phyloP scores from a whole-genome alignment of 495 filamentous ascomycete genomes.

The Daldinia childiae region DNA sequence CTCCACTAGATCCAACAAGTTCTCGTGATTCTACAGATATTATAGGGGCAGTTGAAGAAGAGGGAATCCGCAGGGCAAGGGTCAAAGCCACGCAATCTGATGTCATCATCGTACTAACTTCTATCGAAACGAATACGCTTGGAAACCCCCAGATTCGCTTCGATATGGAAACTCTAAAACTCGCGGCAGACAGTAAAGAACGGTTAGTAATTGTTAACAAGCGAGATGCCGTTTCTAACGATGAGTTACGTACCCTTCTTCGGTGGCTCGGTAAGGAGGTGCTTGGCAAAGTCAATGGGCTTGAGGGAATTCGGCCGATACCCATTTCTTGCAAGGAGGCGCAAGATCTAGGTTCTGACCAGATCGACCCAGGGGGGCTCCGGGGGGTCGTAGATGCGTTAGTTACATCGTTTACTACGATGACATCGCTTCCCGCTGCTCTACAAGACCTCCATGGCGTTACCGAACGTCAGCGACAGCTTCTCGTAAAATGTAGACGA shows the following conservation, averaged over 20 bases:
- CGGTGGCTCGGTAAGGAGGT: constrained; percentile 47
- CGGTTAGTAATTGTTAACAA: constrained; percentile 85
- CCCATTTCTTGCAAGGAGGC: constrained; percentile 47
- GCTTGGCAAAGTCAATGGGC: constrained; percentile 44
- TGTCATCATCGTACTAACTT: constrained; percentile 82
- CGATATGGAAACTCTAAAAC: constrained; percentile 57
- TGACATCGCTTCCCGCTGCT: constrained; percentile 70
- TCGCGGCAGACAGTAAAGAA: constrained; percentile 64
- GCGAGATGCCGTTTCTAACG: constrained; percentile 65
- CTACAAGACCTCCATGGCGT: constrained; percentile 88
- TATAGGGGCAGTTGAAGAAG: constrained; percentile 81
- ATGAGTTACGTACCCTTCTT: constrained; percentile 44
- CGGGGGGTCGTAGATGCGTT: constrained; percentile 73
- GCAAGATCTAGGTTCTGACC: constrained; percentile 47
- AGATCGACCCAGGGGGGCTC: constrained; percentile 70
- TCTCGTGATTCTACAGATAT: constrained; percentile 22
- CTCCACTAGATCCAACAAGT: constrained; percentile 24
- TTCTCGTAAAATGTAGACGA: constrained; percentile 74
- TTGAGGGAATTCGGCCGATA: constrained; percentile 36
- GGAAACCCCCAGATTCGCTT: constrained; percentile 54
- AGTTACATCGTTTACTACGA: constrained; percentile 71
- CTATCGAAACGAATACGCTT: constrained; percentile 63
- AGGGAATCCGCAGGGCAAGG: constrained; percentile 89
- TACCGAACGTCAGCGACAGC: constrained; percentile 85
- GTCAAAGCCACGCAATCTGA: constrained; percentile 83